Evolutionary conservation across 1,284 basidiomycete species (phyloP).

Genomic region (Boletus coffeatus): DNA sequence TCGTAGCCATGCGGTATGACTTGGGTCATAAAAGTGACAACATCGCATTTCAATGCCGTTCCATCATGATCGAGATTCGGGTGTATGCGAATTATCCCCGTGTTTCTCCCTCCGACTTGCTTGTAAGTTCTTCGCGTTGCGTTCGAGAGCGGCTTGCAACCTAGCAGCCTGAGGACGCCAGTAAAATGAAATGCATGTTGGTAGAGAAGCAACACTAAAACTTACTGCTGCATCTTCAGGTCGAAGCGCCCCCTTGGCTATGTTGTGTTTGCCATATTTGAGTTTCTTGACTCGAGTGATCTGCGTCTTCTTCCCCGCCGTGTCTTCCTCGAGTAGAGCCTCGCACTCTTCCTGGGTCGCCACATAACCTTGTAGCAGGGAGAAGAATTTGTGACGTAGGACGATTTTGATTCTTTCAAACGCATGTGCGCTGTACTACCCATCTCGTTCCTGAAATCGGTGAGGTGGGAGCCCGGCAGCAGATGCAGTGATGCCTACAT

Average conservation of each 20-base stretch:
- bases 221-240: slow-evolving; percentile 76
- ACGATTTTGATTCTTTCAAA: slow-evolving; percentile 81
- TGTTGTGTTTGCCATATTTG: slow-evolving; percentile 70
- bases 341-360: slow-evolving; percentile 70
- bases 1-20: slow-evolving; percentile 20
- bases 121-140: slow-evolving; percentile 45
- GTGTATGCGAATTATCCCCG: slow-evolving; percentile 20
- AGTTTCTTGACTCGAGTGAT: slow-evolving; percentile 40
- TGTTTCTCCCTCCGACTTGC: slow-evolving; percentile 26
- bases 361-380: slow-evolving; percentile 68
- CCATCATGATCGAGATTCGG: slow-evolving; percentile 14
- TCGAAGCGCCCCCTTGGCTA: slow-evolving; percentile 76
- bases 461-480: background rate
- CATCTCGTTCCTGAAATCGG: slow-evolving; percentile 61
- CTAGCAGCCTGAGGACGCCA: slow-evolving; percentile 42
- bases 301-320: slow-evolving; percentile 39
- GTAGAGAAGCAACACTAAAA: background rate
- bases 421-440: slow-evolving; percentile 76
- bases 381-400: slow-evolving; percentile 83
- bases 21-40: slow-evolving; percentile 13
- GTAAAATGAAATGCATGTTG: background rate
- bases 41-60: slow-evolving; percentile 11
- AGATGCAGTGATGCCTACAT: slow-evolving; percentile 44
- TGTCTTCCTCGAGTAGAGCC: slow-evolving; percentile 49
- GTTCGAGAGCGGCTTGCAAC: slow-evolving; percentile 52